Conservation (phyloP, 805 yeast genomes). For the Cyberlindnera saturnus region DNA sequence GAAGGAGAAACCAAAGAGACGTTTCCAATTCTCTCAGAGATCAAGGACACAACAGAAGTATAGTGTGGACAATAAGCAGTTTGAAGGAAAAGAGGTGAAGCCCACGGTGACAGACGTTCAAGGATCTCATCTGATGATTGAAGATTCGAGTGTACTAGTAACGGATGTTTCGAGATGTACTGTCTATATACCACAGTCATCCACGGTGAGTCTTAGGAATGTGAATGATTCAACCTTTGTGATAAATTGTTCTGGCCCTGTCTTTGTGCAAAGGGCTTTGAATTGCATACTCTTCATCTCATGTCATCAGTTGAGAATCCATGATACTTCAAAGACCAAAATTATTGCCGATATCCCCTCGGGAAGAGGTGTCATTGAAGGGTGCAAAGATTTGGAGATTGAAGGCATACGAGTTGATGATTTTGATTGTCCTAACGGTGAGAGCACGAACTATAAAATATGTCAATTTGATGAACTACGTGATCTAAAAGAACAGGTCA, state of each 20-base stretch:
- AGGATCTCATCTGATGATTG: not conserved
- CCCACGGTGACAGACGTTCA: not conserved
- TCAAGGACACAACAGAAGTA: not conserved
- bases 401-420: constrained; percentile 15
- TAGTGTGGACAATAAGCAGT: not conserved
- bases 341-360: constrained; percentile 5
- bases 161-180: constrained; percentile 8
- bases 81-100: not conserved
- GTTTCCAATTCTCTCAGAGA: constrained; percentile 9
- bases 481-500: too few species aligned
- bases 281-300: constrained; percentile 11
- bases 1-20: constrained; percentile 3
- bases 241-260: constrained; percentile 12
- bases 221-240: constrained; percentile 9
- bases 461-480: not conserved
- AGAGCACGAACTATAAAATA: constrained; percentile 9
- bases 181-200: constrained; percentile 1
- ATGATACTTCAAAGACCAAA: constrained; percentile 7
- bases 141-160: constrained; percentile 3
- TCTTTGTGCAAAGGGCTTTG: constrained; percentile 9
- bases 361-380: constrained; percentile 17
- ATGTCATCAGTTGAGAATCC: constrained; percentile 22
- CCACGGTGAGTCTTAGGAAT: constrained; percentile 11
- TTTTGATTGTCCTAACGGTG: constrained; percentile 20
- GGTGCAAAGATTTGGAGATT: constrained; percentile 10